Percentiles rank a stretch among this genome's conserved stretches.
phyloP scores from a whole-genome alignment of 2,329 filamentous ascomycete species.

The Epichloe sylvatica region DNA sequence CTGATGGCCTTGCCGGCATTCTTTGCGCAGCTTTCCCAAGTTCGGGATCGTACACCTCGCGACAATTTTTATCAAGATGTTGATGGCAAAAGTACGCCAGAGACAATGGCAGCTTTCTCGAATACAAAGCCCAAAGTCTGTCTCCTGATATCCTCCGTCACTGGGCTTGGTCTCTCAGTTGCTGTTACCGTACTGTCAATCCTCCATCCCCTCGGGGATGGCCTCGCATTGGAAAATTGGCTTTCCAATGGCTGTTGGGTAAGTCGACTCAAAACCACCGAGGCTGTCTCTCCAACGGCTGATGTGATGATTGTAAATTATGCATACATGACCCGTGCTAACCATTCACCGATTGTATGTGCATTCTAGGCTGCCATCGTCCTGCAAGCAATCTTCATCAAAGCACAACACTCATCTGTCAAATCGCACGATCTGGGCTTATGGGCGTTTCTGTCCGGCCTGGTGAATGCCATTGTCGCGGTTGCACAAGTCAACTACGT shows the following conservation, averaged over 20 bases:
- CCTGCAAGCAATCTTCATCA: slow-evolving; percentile 36
- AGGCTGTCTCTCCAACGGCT: neutral
- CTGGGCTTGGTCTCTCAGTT: slow-evolving; percentile 42
- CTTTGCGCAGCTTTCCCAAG: slow-evolving; percentile 20
- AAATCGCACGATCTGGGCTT: slow-evolving; percentile 39
- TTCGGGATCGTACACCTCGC: slow-evolving; percentile 21
- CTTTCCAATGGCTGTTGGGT: slow-evolving; percentile 50
- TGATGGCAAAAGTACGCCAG: slow-evolving; percentile 54
- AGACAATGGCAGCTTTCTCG: slow-evolving; percentile 49
- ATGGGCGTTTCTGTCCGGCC: slow-evolving; percentile 34
- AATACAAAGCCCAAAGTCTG: slow-evolving; percentile 41
- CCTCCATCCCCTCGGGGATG: slow-evolving; percentile 20
- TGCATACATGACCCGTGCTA: neutral
- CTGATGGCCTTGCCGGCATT: slow-evolving; percentile 26
- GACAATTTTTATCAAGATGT: slow-evolving; percentile 49
- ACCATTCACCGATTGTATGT: neutral
- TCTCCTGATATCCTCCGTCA: slow-evolving; percentile 38
- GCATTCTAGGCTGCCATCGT: slow-evolving; percentile 32
- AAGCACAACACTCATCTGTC: slow-evolving; percentile 35
- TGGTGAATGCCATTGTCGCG: slow-evolving; percentile 29
- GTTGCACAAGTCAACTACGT: slow-evolving; percentile 31
- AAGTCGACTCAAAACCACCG: slow-evolving; percentile 18
- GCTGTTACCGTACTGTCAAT: slow-evolving; percentile 40
- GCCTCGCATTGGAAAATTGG: slow-evolving; percentile 42
- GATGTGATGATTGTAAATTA: neutral